phyloP scores from a whole-genome alignment of 176 grass and related monocot species.

The Neostapfia colusana region DNA sequence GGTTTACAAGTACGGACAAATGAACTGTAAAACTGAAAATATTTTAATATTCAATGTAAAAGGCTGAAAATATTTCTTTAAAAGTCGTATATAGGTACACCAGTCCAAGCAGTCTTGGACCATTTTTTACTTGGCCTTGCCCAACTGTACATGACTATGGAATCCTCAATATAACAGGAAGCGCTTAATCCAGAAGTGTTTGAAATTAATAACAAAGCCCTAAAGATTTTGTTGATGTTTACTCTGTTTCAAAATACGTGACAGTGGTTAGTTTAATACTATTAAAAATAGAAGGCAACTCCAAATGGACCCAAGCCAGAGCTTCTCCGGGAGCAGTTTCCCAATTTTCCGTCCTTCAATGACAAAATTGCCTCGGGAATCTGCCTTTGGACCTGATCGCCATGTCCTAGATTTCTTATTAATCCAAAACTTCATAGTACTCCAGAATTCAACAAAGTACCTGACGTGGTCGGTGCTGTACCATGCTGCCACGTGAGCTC shows the following conservation, averaged over 20 bases:
- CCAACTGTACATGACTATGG: too few relatives aligned
- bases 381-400: background rate
- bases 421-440: background rate
- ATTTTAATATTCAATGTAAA: too few relatives aligned
- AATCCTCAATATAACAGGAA: too few relatives aligned
- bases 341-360: background rate
- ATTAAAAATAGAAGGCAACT: background rate
- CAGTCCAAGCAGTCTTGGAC: too few relatives aligned
- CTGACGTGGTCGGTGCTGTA: conserved; percentile 48
- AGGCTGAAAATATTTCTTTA: too few relatives aligned
- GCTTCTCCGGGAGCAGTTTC: background rate
- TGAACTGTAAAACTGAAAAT: too few relatives aligned
- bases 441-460: conserved; percentile 14
- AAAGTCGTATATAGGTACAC: too few relatives aligned
- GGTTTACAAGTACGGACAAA: too few relatives aligned
- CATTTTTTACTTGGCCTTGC: too few relatives aligned
- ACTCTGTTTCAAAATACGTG: too few relatives aligned
- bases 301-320: background rate
- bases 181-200: too few relatives aligned
- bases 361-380: background rate
- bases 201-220: background rate
- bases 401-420: conserved; percentile 26
- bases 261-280: too few relatives aligned
- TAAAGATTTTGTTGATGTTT: background rate
- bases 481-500: conserved; percentile 28